Evolutionary conservation across 2,329 filamentous ascomycete species (phyloP).

Genomic region (Sporothrix pallida): DNA sequence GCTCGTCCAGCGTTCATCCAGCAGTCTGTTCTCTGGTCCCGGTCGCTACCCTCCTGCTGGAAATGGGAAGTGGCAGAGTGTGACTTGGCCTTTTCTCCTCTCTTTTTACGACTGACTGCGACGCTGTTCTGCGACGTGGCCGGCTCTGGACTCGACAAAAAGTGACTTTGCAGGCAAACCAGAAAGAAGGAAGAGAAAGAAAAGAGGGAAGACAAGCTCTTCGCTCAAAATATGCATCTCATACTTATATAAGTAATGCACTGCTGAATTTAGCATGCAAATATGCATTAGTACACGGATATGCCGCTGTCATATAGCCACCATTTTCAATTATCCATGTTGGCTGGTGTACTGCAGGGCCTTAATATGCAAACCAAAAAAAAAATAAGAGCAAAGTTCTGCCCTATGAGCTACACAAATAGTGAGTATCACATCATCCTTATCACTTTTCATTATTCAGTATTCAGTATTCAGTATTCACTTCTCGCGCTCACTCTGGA

Average conservation of each 20-base stretch:
- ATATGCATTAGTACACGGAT: neutral
- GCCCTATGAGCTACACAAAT: no score
- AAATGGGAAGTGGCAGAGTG: neutral
- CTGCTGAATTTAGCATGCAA: neutral
- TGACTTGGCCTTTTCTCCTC: neutral
- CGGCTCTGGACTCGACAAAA: neutral
- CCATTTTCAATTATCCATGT: neutral
- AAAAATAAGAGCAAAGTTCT: no score
- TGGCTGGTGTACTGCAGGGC: no score
- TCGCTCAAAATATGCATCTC: no score
- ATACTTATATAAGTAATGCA: neutral
- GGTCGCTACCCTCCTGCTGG: neutral
- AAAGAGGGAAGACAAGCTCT: no score
- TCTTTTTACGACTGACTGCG: neutral
- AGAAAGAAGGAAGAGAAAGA: neutral
- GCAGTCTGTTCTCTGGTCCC: conserved; percentile 4
- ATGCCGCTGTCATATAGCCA: no score
- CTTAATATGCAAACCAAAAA: no score
- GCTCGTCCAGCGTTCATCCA: conserved; percentile 26
- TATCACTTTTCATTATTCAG: conserved; percentile 14
- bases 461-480: neutral
- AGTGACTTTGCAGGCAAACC: neutral
- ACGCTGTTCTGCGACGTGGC: conserved; percentile 15
- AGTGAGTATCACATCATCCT: no score
- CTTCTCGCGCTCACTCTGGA: neutral